phyloP scores from a whole-genome alignment of 768 basidiomycete genomes.

The Termitomyces bulborhizus region DNA sequence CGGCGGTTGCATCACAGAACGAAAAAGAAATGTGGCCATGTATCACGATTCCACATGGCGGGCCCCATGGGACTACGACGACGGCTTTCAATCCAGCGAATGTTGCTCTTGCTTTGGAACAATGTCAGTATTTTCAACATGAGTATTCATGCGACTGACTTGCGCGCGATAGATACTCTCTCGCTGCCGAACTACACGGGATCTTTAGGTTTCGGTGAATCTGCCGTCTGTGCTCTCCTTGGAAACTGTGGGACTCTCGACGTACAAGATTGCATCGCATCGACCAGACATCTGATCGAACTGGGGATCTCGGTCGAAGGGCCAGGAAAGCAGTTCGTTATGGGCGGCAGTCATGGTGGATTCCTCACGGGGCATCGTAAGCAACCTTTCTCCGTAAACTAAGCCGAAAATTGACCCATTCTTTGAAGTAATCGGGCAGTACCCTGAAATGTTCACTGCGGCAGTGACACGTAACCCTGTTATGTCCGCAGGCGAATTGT shows the following conservation, averaged over 20 bases:
- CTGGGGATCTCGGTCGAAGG: slow-evolving; percentile 43
- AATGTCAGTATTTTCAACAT: slow-evolving; percentile 39
- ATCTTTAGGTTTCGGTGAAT: slow-evolving; percentile 59
- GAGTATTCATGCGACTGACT: background rate
- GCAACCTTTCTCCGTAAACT: slow-evolving; percentile 14
- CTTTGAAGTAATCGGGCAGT: slow-evolving; percentile 52
- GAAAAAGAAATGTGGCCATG: slow-evolving; percentile 30
- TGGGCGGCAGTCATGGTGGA: slow-evolving; percentile 70
- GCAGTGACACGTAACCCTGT: slow-evolving; percentile 67
- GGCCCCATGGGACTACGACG: slow-evolving; percentile 46
- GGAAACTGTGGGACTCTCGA: slow-evolving; percentile 62
- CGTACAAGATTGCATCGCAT: slow-evolving; percentile 56
- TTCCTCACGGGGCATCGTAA: slow-evolving; percentile 54
- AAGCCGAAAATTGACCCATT: background rate
- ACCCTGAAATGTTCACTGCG: slow-evolving; percentile 55
- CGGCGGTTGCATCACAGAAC: slow-evolving; percentile 12
- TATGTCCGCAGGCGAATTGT: slow-evolving; percentile 50
- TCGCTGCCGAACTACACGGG: slow-evolving; percentile 65
- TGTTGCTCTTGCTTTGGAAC: slow-evolving; percentile 47
- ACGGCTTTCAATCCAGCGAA: slow-evolving; percentile 41
- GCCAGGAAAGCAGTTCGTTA: slow-evolving; percentile 45
- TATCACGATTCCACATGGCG: slow-evolving; percentile 55
- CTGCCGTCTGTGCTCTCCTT: slow-evolving; percentile 44
- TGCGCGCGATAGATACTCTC: slow-evolving; percentile 39
- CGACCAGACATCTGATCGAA: slow-evolving; percentile 42